Evolutionary conservation across 306 rosid species (phyloP).

Genomic region (Lotus japonicus): DNA sequence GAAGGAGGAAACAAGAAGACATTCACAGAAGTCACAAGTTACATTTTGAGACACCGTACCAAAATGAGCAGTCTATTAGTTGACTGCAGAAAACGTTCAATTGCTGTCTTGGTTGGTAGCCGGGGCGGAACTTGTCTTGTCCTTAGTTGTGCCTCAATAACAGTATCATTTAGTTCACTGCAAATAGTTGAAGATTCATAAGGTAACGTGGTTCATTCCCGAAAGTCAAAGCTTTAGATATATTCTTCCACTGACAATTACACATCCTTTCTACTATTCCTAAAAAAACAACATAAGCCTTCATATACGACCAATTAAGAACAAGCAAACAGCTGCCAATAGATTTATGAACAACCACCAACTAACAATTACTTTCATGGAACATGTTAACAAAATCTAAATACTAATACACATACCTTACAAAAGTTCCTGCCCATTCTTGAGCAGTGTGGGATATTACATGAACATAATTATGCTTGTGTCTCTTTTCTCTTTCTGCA

Average conservation of each 20-base stretch:
- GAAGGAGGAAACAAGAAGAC: too few species aligned
- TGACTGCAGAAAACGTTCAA: constrained; percentile 51
- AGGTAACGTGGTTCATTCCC: not conserved
- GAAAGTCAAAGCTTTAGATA: not conserved
- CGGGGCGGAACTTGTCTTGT: constrained; percentile 81
- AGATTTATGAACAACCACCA: too few species aligned
- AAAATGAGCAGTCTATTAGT: constrained; percentile 72
- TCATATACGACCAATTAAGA: too few species aligned
- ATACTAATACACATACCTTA: constrained; percentile 42
- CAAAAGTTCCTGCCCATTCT: constrained; percentile 99
- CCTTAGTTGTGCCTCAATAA: constrained; percentile 92
- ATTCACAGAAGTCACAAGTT: not conserved
- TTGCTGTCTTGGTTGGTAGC: constrained; percentile 64
- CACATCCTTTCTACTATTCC: not conserved
- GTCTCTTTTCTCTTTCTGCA: constrained; percentile 90
- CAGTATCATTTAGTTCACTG: constrained; percentile 91
- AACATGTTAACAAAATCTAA: not conserved
- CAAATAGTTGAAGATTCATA: constrained; percentile 22
- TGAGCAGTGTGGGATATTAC: constrained; percentile 91
- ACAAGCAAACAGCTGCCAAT: too few species aligned
- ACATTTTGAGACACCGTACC: constrained; percentile 29
- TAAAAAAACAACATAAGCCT: too few species aligned
- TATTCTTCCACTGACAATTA: not conserved
- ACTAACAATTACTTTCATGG: too few species aligned
- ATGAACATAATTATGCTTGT: constrained; percentile 81